Evolutionary conservation across 495 filamentous ascomycete species (phyloP).

Genomic region (Talaromyces adpressus): DNA sequence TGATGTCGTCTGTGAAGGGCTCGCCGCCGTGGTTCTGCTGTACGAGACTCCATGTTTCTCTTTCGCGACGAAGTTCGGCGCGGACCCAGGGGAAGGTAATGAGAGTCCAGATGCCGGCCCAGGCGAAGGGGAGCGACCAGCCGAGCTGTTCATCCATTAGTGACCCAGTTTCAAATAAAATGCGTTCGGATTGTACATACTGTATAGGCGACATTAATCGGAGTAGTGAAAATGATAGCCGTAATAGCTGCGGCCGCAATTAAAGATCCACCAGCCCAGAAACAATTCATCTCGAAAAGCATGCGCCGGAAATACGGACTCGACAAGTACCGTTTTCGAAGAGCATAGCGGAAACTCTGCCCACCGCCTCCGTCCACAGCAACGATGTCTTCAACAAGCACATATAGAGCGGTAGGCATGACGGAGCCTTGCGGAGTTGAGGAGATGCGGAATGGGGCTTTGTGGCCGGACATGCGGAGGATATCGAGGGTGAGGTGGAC

Average conservation of each 20-base stretch:
- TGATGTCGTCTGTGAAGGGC: slow-evolving; percentile 32
- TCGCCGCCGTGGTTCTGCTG: slow-evolving; percentile 28
- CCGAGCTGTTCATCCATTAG: slow-evolving; percentile 28
- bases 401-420: slow-evolving; percentile 65
- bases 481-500: slow-evolving; percentile 46
- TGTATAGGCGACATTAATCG: slow-evolving; percentile 61
- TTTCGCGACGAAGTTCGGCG: slow-evolving; percentile 53
- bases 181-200: slow-evolving; percentile 33
- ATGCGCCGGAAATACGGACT: slow-evolving; percentile 65
- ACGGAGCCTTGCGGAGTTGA: slow-evolving; percentile 61
- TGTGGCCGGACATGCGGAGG: slow-evolving; percentile 31
- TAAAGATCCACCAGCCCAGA: slow-evolving; percentile 62
- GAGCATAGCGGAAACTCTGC: slow-evolving; percentile 54
- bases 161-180: slow-evolving; percentile 7
- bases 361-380: slow-evolving; percentile 73
- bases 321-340: slow-evolving; percentile 61
- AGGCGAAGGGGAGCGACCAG: slow-evolving; percentile 65
- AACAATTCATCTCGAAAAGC: slow-evolving; percentile 65
- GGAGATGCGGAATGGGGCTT: slow-evolving; percentile 64
- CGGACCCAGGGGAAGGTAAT: slow-evolving; percentile 66
- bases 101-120: slow-evolving; percentile 58
- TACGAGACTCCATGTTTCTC: slow-evolving; percentile 43
- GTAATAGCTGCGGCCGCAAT: slow-evolving; percentile 49
- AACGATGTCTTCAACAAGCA: slow-evolving; percentile 72
- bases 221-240: slow-evolving; percentile 55